phyloP scores from a whole-genome alignment of 371 early-diverging fungal genomes.

The Mucor lusitanicus region DNA sequence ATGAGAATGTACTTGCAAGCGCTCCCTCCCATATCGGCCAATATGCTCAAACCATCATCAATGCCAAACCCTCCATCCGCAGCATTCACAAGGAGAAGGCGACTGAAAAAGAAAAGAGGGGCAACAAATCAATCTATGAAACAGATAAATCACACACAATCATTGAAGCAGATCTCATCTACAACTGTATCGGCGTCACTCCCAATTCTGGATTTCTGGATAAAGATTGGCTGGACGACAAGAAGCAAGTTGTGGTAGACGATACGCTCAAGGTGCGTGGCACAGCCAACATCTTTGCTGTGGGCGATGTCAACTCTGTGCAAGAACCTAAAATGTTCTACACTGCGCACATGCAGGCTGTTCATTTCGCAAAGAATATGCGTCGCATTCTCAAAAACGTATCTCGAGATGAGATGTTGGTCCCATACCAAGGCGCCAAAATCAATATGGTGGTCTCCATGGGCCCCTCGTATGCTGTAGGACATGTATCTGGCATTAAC shows the following conservation, averaged over 20 bases:
- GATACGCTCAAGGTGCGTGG: conserved; percentile 24
- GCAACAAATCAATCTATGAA: conserved; percentile 13
- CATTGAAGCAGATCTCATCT: conserved; percentile 31
- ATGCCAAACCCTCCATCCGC: conserved; percentile 7
- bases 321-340: conserved; percentile 47
- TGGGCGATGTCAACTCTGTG: conserved; percentile 35
- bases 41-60: conserved; percentile 22
- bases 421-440: conserved; percentile 22
- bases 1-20: conserved; percentile 16
- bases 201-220: conserved; percentile 36
- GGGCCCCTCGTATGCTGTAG: conserved; percentile 33
- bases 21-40: conserved; percentile 25
- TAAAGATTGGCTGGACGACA: conserved; percentile 27
- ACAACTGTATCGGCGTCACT: conserved; percentile 30
- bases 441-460: conserved; percentile 35
- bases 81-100: conserved; percentile 30
- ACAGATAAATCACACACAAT: conserved; percentile 29
- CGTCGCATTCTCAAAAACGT: conserved; percentile 7
- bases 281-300: conserved; percentile 27
- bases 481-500: conserved; percentile 16
- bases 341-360: conserved; percentile 46
- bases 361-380: conserved; percentile 31
- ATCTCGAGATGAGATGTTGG: neutral
- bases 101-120: conserved; percentile 1
- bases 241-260: conserved; percentile 28